Base-by-base conservation (phyloP, 306 rosid species). In the Glycyrrhiza uralensis region DNA sequence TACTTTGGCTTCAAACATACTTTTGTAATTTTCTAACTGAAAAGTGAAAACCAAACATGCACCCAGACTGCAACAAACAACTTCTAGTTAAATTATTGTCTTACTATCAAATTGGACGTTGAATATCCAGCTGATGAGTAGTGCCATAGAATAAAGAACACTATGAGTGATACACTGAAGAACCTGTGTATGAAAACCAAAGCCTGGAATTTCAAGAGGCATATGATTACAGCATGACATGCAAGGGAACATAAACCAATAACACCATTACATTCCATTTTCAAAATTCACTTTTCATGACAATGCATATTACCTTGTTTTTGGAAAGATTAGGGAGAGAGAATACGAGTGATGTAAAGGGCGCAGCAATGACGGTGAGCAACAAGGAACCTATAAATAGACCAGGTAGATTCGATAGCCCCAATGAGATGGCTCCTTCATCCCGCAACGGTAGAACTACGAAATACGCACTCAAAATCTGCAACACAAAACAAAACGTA, bases 151-250 rank as follows among this genome's bases (percentile, higher is more conserved):
- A 87, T 38, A 82, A 87, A 94, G 82, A 89, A 91, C 45, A 82
- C 62, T 59, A 91, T 39, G 67, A 94, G 99, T 50, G 99, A 91
- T 82, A 85, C 82, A 81, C 99, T 79, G 82, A 94, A 89, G 86
- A 94, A 94, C 92, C 99, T 94, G 97, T 87, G 99, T 88, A 94
- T 94, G 78, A 88, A 85, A 88, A 88, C 85, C 91, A 91, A 89
- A 74, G 99, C 99, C 97, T 94, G 97, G 70, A 85, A 94, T 87
- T 86, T 87, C 87, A 85, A 85, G 87, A 79, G 87, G 84, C 86
- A 82, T n/a, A n/a, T 66, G 45, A 71, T 86, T 83, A 87, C 83
- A 72, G 62, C 44, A 80, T 60, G 76, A 77, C 17, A 75, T 13
- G 68, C 12, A 76, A 69, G 59, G 20, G 28, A 79, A 36, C 44